Evolutionary conservation across 2,329 filamentous ascomycete species (phyloP).

Genomic region (Westerdykella ornata): DNA sequence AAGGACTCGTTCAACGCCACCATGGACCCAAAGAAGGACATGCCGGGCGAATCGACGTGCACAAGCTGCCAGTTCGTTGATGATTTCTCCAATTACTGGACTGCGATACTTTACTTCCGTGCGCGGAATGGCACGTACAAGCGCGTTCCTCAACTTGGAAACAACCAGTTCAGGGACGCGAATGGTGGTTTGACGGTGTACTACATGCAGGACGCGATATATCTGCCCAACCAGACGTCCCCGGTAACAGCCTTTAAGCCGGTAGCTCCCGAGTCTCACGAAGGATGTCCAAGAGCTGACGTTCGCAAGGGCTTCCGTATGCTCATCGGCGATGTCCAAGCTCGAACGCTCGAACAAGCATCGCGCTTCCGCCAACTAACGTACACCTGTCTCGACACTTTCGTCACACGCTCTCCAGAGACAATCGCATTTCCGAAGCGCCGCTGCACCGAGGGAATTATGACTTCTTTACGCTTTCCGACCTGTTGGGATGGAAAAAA

Average conservation of each 20-base stretch:
- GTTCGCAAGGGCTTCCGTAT: conserved; percentile 15
- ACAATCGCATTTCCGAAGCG: conserved; percentile 6
- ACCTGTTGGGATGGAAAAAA: conserved; percentile 61
- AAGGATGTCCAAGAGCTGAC: conserved; percentile 3
- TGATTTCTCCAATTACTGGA: conserved; percentile 14
- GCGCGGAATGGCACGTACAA: conserved; percentile 13
- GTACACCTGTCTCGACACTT: conserved; percentile 35
- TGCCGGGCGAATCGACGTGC: conserved; percentile 6
- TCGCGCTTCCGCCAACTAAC: conserved; percentile 4
- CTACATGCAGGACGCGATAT: conserved; percentile 12
- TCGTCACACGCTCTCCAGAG: conserved; percentile 28
- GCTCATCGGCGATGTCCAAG: conserved; percentile 18
- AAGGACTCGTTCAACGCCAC: conserved; percentile 10
- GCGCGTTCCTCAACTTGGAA: conserved; percentile 8
- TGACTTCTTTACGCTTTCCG: conserved; percentile 61
- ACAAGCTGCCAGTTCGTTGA: conserved; percentile 10
- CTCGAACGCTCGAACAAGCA: conserved; percentile 12
- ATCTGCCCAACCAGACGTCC: too few species aligned
- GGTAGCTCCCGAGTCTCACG: too few species aligned
- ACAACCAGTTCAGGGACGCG: conserved; percentile 4
- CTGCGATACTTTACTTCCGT: conserved; percentile 16
- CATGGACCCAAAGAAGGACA: conserved; percentile 5
- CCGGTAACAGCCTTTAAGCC: conserved; percentile 28
- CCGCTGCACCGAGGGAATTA: conserved; percentile 51
- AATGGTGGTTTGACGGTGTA: conserved; percentile 17